These are phyloP conservation scores for Curvularia hawaiiensis DNA, from an alignment of 2,329 filamentous ascomycete genomes.

Conservation along the genomic window DNA sequence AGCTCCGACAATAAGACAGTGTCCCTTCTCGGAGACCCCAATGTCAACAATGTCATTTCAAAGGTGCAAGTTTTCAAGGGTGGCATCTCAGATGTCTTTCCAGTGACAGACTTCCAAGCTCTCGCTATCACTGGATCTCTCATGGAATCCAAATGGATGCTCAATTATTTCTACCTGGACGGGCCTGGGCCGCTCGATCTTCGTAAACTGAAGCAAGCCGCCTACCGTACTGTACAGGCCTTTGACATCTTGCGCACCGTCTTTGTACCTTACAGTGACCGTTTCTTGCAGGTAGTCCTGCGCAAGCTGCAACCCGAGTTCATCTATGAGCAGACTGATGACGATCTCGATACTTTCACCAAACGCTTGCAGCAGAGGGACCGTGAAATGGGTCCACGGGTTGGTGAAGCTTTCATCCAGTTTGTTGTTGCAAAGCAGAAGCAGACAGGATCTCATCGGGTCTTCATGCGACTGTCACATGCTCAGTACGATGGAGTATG, in stretches of 20 bases:
- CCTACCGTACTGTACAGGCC: slow-evolving; percentile 39
- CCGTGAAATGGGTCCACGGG: slow-evolving; percentile 35
- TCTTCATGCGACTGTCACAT: slow-evolving; percentile 43
- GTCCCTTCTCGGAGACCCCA: slow-evolving; percentile 40
- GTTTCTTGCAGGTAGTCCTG: slow-evolving; percentile 43
- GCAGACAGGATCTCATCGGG: slow-evolving; percentile 34
- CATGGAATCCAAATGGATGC: slow-evolving; percentile 43
- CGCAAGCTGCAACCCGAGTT: slow-evolving; percentile 41
- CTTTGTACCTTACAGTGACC: slow-evolving; percentile 42
- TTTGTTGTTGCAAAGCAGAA: slow-evolving; percentile 42
- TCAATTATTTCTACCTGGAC: slow-evolving; percentile 45
- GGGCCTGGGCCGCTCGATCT: slow-evolving; percentile 39
- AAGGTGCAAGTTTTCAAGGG: slow-evolving; percentile 45
- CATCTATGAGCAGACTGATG: slow-evolving; percentile 37
- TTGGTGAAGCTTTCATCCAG: slow-evolving; percentile 40
- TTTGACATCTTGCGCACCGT: slow-evolving; percentile 45
- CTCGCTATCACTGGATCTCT: slow-evolving; percentile 43
- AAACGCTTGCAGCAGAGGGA: slow-evolving; percentile 35
- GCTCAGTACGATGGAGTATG: slow-evolving; percentile 45
- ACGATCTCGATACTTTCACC: slow-evolving; percentile 38
- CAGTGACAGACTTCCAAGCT: slow-evolving; percentile 42
- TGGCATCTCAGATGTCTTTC: slow-evolving; percentile 41
- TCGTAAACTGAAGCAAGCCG: slow-evolving; percentile 38
- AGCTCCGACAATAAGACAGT: slow-evolving; percentile 27
- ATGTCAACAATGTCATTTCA: slow-evolving; percentile 43